Evolutionary conservation across 225 moss, liverwort and hornwort genomes (phyloP).

Genomic region (Polytrichum commune): DNA sequence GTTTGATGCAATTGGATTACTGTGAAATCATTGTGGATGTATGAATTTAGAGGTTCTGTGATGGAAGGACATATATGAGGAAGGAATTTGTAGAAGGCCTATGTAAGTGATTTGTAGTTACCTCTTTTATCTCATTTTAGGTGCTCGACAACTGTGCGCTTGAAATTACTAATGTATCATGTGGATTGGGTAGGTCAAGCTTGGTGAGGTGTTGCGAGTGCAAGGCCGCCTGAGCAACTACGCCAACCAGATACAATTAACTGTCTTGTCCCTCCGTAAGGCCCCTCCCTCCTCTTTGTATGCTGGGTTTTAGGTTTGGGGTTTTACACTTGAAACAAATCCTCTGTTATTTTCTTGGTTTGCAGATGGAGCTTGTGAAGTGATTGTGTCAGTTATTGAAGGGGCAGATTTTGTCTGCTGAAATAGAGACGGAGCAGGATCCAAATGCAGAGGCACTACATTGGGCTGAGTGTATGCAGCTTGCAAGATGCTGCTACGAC

Average conservation of each 20-base stretch:
- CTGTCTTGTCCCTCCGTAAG: conserved; percentile 62
- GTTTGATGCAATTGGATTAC: not conserved
- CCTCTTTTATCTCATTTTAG: too few relatives aligned
- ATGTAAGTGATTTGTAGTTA: too few relatives aligned
- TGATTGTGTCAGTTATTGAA: not conserved
- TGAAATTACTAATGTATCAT: too few relatives aligned
- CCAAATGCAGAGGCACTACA: conserved; percentile 77
- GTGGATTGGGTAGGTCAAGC: conserved; percentile 30
- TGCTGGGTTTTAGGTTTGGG: too few relatives aligned
- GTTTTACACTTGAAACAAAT: too few relatives aligned
- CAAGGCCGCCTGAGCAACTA: conserved; percentile 66
- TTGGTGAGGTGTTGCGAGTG: conserved; percentile 59
- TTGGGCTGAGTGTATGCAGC: conserved; percentile 78
- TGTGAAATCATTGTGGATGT: too few relatives aligned
- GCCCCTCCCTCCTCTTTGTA: conserved; percentile 1
- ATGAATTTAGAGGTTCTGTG: too few relatives aligned
- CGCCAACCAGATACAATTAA: conserved; percentile 67
- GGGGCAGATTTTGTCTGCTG: not conserved
- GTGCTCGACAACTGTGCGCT: too few relatives aligned
- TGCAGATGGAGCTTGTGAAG: not conserved
- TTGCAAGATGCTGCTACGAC: conserved; percentile 70
- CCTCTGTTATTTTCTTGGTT: too few relatives aligned
- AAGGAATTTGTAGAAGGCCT: too few relatives aligned
- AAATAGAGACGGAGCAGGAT: conserved; percentile 59
- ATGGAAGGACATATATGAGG: too few relatives aligned